Percentiles rank a stretch among this genome's conserved stretches.
Conservation (phyloP, 306 rosid genomes). For the Begonia loranthoides region DNA sequence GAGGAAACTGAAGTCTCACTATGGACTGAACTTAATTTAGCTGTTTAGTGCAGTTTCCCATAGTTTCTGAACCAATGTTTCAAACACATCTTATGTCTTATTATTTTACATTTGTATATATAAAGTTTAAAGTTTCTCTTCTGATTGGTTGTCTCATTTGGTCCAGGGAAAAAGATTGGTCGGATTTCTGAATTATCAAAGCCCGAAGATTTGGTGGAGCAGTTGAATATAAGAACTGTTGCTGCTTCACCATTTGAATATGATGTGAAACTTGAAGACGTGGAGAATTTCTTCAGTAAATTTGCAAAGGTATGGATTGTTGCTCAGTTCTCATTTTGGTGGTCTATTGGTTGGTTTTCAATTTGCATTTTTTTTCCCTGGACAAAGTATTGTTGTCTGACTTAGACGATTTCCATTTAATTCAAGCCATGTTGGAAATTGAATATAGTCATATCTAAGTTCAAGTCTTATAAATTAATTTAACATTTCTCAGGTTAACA, state of each 20-base stretch:
- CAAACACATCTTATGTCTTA: too few species aligned
- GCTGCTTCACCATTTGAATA: constrained; percentile 71
- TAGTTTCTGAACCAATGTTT: too few species aligned
- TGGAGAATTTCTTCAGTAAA: constrained; percentile 45
- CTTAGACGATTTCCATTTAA: too few species aligned
- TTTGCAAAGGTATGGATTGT: constrained; percentile 43
- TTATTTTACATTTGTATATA: background rate
- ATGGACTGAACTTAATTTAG: too few species aligned
- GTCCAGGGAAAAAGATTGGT: constrained; percentile 54
- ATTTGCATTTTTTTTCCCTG: too few species aligned
- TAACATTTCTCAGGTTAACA: constrained; percentile 47
- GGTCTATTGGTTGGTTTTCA: too few species aligned
- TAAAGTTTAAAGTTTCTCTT: background rate
- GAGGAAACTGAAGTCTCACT: too few species aligned
- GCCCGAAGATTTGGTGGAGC: constrained; percentile 67
- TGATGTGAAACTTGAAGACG: constrained; percentile 60
- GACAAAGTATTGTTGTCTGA: too few species aligned
- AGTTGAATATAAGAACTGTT: constrained; percentile 61
- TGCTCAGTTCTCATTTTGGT: background rate
- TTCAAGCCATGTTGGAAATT: too few species aligned
- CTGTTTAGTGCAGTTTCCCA: too few species aligned
- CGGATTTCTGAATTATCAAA: constrained; percentile 48
- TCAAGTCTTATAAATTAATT: background rate
- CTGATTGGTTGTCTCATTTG: background rate
- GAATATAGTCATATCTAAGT: too few species aligned